Percentiles rank a stretch among this genome's conserved stretches.
Conservation (phyloP, 371 early-diverging fungal genomes). For the Actinomucor elegans region DNA sequence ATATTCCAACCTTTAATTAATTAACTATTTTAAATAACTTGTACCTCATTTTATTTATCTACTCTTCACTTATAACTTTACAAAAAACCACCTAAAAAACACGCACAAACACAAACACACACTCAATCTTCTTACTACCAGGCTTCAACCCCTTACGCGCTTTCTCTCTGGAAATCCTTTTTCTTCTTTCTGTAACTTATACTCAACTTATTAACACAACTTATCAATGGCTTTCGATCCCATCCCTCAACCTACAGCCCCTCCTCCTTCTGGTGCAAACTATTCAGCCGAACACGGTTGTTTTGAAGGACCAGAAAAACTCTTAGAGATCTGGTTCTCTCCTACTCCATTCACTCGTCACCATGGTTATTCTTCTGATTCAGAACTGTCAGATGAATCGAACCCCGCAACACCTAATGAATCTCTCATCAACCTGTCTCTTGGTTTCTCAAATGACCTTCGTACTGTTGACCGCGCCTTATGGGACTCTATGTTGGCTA, state of each 20-base stretch:
- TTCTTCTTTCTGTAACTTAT: neutral
- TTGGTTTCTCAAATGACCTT: conserved; percentile 54
- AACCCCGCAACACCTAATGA: conserved; percentile 28
- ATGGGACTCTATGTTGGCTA: conserved; percentile 86
- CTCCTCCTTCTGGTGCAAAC: conserved; percentile 34
- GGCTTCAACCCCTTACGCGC: neutral
- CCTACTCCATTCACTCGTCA: conserved; percentile 32
- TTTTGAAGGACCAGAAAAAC: conserved; percentile 95
- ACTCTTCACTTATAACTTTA: neutral
- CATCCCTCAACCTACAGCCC: conserved; percentile 29
- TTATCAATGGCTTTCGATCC: conserved; percentile 9
- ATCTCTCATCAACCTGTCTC: conserved; percentile 22
- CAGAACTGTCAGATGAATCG: conserved; percentile 35
- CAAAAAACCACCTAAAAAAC: conserved; percentile 2
- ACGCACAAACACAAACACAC: neutral
- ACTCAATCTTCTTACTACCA: neutral
- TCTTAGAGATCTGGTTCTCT: conserved; percentile 93
- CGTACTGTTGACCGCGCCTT: conserved; percentile 67
- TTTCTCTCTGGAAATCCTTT: neutral
- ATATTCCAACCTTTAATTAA: conserved; percentile 25
- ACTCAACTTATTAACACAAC: neutral
- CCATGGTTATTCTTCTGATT: neutral
- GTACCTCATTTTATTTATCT: too few relatives aligned
- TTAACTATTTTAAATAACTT: conserved; percentile 15
- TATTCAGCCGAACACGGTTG: conserved; percentile 53